A percentile compares a stretch with the other conserved stretches of the same genome.
phyloP scores from a whole-genome alignment of 192 early-diverging fungal genomes.

The Mortierella alpina region DNA sequence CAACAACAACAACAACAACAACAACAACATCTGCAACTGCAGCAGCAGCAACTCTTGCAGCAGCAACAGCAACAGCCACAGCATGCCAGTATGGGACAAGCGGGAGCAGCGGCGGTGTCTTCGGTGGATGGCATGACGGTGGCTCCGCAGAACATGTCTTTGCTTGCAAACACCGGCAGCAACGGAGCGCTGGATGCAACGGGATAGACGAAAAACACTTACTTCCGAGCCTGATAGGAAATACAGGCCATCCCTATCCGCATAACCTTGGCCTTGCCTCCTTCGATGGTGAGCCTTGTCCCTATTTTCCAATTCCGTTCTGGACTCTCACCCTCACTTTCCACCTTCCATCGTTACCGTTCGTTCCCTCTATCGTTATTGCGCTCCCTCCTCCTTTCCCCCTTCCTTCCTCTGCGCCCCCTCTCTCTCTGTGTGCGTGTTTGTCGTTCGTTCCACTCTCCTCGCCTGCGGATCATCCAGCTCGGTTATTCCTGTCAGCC shows the following conservation, averaged over 20 bases:
- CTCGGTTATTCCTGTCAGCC: not conserved
- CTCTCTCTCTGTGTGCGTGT: not conserved
- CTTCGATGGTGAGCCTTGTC: not conserved
- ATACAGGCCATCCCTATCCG: no score
- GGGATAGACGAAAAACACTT: not conserved
- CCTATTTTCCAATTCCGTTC: not conserved
- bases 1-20: not conserved
- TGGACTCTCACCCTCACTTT: no score
- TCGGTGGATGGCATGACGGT: not conserved
- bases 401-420: not conserved
- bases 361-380: not conserved
- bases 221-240: not conserved
- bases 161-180: not conserved
- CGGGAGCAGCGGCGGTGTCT: no score
- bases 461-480: no score
- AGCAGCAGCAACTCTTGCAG: not conserved
- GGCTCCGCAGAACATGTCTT: not conserved
- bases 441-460: not conserved
- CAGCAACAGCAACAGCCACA: not conserved
- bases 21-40: not conserved
- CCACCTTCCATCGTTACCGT: not conserved
- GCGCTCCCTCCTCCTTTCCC: not conserved
- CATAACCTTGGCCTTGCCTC: not conserved
- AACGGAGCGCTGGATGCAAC: no score
- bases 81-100: no score